Conservation (phyloP, 805 yeast species). For the Yarrowia deformans region DNA sequence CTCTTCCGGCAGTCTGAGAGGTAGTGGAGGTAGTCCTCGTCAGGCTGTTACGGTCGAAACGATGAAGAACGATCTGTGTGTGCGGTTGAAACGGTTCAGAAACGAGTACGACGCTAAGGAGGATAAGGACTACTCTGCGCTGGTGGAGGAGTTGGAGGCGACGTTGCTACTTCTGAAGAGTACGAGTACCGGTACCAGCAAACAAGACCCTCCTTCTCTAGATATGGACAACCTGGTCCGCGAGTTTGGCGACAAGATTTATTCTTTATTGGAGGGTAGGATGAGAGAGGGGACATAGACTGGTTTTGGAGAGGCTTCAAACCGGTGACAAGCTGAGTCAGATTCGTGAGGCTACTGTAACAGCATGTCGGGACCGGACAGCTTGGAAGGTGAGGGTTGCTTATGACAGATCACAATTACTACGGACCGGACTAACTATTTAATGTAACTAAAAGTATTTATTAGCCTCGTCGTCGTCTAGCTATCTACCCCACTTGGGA, state of each 20-base stretch:
- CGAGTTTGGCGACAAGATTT: conserved; percentile 38
- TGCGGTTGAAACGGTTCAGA: conserved; percentile 16
- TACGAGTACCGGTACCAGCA: too few relatives aligned
- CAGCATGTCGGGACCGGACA: too few relatives aligned
- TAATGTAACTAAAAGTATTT: conserved; percentile 6
- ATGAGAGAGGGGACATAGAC: neutral
- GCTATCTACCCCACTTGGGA: too few relatives aligned
- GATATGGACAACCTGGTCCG: conserved; percentile 23
- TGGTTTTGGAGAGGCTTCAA: too few relatives aligned
- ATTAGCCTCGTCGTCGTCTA: neutral
- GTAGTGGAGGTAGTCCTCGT: conserved; percentile 13
- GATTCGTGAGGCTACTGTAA: too few relatives aligned
- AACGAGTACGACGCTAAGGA: conserved; percentile 4
- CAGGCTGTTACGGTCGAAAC: conserved; percentile 19
- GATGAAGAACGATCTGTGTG: conserved; percentile 18
- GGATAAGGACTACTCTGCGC: conserved; percentile 2
- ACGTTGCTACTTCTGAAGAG: neutral
- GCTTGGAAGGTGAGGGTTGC: too few relatives aligned
- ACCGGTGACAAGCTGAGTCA: too few relatives aligned
- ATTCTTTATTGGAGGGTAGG: conserved; percentile 16
- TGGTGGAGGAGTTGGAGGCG: conserved; percentile 1
- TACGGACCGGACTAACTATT: neutral
- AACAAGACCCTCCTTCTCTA: too few relatives aligned
- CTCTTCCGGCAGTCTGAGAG: conserved; percentile 2
- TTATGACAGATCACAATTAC: too few relatives aligned